A percentile compares a stretch with the other conserved stretches of the same genome.
Evolutionary conservation across 768 basidiomycete species (phyloP).

Genomic region (Podaxis sp.): DNA sequence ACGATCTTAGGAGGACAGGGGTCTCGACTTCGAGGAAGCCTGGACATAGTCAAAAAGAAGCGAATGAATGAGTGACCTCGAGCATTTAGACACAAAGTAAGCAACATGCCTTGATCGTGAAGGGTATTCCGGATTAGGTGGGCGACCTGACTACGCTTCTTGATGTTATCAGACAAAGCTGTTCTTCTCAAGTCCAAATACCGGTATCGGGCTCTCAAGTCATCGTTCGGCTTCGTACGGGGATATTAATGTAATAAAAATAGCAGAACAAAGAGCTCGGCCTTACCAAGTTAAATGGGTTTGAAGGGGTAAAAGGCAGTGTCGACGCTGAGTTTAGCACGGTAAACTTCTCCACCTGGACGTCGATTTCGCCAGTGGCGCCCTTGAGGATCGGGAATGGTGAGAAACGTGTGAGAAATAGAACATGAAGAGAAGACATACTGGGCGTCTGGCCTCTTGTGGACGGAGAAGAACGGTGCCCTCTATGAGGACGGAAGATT

Average conservation of each 20-base stretch:
- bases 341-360: constrained; percentile 66
- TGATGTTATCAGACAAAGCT: constrained; percentile 73
- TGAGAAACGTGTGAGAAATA: constrained; percentile 18
- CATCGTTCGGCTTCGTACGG: constrained; percentile 71
- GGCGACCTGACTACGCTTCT: constrained; percentile 79
- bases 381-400: constrained; percentile 38
- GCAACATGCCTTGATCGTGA: constrained; percentile 61
- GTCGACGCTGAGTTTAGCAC: constrained; percentile 78
- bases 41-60: constrained; percentile 30
- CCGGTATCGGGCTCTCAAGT: constrained; percentile 80
- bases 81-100: constrained; percentile 16
- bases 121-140: constrained; percentile 73
- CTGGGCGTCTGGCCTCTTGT: constrained; percentile 56
- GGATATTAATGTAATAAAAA: constrained; percentile 15
- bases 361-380: constrained; percentile 76
- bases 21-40: constrained; percentile 95
- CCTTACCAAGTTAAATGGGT: constrained; percentile 72
- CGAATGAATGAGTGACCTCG: constrained; percentile 10
- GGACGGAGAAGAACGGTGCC: constrained; percentile 73
- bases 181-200: constrained; percentile 86
- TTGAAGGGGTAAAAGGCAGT: constrained; percentile 87
- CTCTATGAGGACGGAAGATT: constrained; percentile 76
- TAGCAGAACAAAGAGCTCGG: constrained; percentile 16
- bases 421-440: constrained; percentile 35
- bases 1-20: constrained; percentile 85